These are phyloP conservation scores for Fusarium solani-melongenae DNA, from an alignment of 2,329 filamentous ascomycete species.

Conservation along the genomic window DNA sequence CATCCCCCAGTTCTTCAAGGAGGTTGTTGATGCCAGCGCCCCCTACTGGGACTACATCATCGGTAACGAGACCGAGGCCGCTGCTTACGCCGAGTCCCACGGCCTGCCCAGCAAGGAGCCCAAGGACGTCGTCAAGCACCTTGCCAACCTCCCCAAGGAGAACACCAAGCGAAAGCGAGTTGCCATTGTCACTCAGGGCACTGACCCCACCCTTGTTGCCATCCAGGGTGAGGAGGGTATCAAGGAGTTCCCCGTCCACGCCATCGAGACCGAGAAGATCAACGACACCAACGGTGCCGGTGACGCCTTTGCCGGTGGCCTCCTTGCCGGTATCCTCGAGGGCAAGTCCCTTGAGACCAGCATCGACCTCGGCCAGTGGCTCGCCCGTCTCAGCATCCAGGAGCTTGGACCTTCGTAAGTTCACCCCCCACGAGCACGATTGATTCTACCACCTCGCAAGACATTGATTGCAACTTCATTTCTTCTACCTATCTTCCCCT, in stretches of 20 bases:
- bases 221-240: slow-evolving; percentile 76
- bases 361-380: slow-evolving; percentile 96
- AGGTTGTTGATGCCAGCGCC: slow-evolving; percentile 84
- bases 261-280: slow-evolving; percentile 81
- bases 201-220: slow-evolving; percentile 87
- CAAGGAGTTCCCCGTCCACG: slow-evolving; percentile 83
- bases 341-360: slow-evolving; percentile 81
- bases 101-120: slow-evolving; percentile 79
- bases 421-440: slow-evolving; percentile 19
- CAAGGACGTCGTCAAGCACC: slow-evolving; percentile 83
- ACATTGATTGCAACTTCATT: slow-evolving; percentile 15
- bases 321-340: slow-evolving; percentile 88
- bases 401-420: slow-evolving; percentile 96
- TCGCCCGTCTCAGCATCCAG: slow-evolving; percentile 92
- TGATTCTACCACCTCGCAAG: slow-evolving; percentile 14
- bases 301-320: slow-evolving; percentile 95
- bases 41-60: slow-evolving; percentile 97
- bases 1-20: slow-evolving; percentile 98
- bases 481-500: slow-evolving; percentile 33
- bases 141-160: slow-evolving; percentile 92
- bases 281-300: slow-evolving; percentile 97
- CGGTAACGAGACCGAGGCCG: slow-evolving; percentile 96
- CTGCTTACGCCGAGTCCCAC: slow-evolving; percentile 87
- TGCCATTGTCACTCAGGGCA: slow-evolving; percentile 95
- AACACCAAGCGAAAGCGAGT: slow-evolving; percentile 86